phyloP scores from a whole-genome alignment of 169 alveolate genomes.

The Cytauxzoon felis region DNA sequence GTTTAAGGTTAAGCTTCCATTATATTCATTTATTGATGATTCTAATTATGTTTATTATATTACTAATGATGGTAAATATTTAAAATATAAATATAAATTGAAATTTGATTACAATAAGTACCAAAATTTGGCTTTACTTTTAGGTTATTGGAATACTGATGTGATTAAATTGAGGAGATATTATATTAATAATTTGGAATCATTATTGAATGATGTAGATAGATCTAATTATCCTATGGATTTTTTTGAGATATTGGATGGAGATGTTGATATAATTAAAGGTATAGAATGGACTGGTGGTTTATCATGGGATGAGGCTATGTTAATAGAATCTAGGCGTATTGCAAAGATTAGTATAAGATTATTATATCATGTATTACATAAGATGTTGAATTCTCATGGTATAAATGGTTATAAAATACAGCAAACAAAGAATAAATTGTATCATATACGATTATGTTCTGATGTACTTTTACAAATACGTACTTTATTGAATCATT shows the following conservation, averaged over 20 bases:
- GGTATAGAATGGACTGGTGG: slow-evolving; percentile 8
- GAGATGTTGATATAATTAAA: neutral
- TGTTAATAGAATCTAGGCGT: slow-evolving; percentile 10
- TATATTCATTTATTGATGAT: neutral
- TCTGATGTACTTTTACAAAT: neutral
- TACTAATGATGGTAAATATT: slow-evolving; percentile 10
- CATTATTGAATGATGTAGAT: neutral
- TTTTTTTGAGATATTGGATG: slow-evolving; percentile 27
- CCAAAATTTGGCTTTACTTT: slow-evolving; percentile 16
- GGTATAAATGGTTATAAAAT: slow-evolving; percentile 17
- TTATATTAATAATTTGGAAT: slow-evolving; percentile 13
- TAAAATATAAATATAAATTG: slow-evolving; percentile 28
- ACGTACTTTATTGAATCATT: slow-evolving; percentile 8
- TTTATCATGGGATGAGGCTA: slow-evolving; percentile 29
- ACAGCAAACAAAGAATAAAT: neutral
- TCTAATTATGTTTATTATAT: too few species aligned
- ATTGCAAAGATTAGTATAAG: slow-evolving; percentile 30
- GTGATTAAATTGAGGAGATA: neutral
- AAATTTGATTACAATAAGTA: slow-evolving; percentile 15
- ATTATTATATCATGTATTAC: slow-evolving; percentile 5
- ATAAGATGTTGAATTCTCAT: slow-evolving; percentile 44
- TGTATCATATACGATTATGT: slow-evolving; percentile 9
- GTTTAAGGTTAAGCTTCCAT: slow-evolving; percentile 15
- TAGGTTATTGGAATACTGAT: slow-evolving; percentile 51
- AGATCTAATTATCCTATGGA: slow-evolving; percentile 43